These are phyloP conservation scores for Acanthamoeba triangularis DNA, from an alignment of 208 protist species.

Conservation along the genomic window DNA sequence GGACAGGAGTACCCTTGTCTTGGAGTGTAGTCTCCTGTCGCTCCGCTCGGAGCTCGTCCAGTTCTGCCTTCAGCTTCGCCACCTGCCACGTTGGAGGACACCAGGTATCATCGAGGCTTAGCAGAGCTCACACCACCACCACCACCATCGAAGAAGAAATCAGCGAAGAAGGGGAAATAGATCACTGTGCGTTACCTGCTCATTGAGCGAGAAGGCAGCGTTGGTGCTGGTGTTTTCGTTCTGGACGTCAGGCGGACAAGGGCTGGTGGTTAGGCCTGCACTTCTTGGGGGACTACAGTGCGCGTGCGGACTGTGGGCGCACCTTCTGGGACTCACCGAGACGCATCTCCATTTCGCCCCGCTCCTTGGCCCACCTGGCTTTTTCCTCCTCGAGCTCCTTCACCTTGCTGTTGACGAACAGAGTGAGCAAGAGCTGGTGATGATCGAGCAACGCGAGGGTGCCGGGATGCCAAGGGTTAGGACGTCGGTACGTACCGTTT, in stretches of 20 bases:
- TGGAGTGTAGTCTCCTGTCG: conserved; percentile 16
- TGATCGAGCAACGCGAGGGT: no score
- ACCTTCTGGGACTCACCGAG: not conserved
- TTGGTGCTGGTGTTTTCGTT: not conserved
- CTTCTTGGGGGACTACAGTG: not conserved
- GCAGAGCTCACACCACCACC: no score
- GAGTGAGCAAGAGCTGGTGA: no score
- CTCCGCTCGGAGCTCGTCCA: not conserved
- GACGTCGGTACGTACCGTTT: not conserved
- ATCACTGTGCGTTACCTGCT: not conserved
- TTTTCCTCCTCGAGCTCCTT: conserved; percentile 46
- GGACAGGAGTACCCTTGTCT: not conserved
- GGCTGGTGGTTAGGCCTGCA: not conserved
- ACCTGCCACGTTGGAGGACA: not conserved
- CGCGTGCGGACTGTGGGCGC: not conserved
- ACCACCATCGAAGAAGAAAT: not conserved
- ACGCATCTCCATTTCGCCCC: not conserved
- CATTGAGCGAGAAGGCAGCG: conserved; percentile 20
- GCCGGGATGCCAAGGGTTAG: no score
- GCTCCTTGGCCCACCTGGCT: not conserved
- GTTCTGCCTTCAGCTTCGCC: conserved; percentile 2
- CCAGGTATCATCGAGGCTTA: no score
- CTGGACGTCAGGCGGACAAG: not conserved
- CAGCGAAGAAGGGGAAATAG: not conserved
- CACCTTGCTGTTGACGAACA: not conserved